Percentiles rank a stretch among this genome's conserved stretches.
Evolutionary conservation across 2,329 filamentous ascomycete genomes (phyloP).

Genomic region (Trichoderma endophyticum): DNA sequence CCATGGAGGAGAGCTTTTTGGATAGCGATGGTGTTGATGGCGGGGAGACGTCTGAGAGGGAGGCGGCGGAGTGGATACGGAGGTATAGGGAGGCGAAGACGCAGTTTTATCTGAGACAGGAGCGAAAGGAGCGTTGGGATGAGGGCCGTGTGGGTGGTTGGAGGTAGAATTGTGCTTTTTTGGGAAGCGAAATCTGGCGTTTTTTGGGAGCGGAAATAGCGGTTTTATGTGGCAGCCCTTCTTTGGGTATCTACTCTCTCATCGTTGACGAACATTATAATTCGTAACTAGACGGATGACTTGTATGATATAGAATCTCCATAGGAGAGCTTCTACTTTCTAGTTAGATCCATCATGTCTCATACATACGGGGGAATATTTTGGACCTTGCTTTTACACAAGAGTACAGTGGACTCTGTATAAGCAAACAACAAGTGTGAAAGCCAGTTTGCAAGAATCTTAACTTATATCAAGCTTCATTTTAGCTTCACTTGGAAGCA

Average conservation of each 20-base stretch:
- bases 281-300: neutral
- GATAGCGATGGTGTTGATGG: slow-evolving; percentile 49
- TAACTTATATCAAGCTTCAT: neutral
- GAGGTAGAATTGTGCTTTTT: slow-evolving; percentile 54
- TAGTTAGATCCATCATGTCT: neutral
- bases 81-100: slow-evolving; percentile 77
- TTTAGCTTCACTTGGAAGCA: neutral
- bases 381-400: neutral
- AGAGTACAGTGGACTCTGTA: neutral
- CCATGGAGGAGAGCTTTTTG: slow-evolving; percentile 89
- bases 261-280: neutral
- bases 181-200: neutral
- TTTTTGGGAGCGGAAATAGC: neutral
- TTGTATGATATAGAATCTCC: neutral
- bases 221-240: neutral
- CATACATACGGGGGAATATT: neutral
- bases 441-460: neutral
- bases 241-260: neutral
- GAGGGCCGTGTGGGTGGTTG: slow-evolving; percentile 93
- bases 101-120: slow-evolving; percentile 73
- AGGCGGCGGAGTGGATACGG: slow-evolving; percentile 80
- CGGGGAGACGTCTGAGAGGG: slow-evolving; percentile 61
- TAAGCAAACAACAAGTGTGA: neutral
- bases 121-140: slow-evolving; percentile 92
- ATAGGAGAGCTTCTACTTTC: neutral